Evolutionary conservation across 108 stramenopile genomes (phyloP).

Genomic region (Fragilaria radians): DNA sequence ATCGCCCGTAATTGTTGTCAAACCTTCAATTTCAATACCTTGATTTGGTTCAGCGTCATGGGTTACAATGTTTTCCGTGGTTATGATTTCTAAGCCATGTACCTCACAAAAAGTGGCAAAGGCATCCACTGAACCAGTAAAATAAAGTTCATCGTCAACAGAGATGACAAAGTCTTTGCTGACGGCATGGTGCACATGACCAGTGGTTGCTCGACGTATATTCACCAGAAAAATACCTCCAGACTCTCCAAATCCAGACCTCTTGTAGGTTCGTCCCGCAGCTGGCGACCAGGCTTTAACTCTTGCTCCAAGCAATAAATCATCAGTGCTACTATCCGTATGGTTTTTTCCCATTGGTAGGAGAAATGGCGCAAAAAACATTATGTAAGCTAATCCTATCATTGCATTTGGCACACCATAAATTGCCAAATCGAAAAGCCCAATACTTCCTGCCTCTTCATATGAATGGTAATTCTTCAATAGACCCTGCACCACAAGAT

Average conservation of each 20-base stretch:
- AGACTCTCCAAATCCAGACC: slow-evolving; percentile 74
- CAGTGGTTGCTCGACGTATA: slow-evolving; percentile 78
- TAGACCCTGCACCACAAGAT: slow-evolving; percentile 75
- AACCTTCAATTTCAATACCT: not conserved
- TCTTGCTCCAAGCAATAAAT: slow-evolving; percentile 59
- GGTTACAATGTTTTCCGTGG: slow-evolving; percentile 36
- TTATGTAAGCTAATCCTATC: slow-evolving; percentile 60
- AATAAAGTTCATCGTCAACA: slow-evolving; percentile 77
- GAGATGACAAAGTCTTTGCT: slow-evolving; percentile 83
- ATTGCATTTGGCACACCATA: slow-evolving; percentile 77
- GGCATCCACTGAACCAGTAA: slow-evolving; percentile 73
- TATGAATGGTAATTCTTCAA: slow-evolving; percentile 40
- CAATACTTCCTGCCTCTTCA: slow-evolving; percentile 26
- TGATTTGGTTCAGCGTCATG: not conserved
- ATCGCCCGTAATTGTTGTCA: not conserved
- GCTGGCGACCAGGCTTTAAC: slow-evolving; percentile 74
- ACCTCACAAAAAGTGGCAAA: slow-evolving; percentile 79
- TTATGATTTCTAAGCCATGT: slow-evolving; percentile 75
- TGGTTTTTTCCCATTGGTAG: slow-evolving; percentile 47
- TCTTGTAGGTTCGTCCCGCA: slow-evolving; percentile 60
- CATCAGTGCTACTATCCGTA: not conserved
- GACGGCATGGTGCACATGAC: slow-evolving; percentile 80
- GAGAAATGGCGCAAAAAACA: slow-evolving; percentile 52
- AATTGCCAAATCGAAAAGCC: slow-evolving; percentile 71
- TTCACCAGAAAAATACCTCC: slow-evolving; percentile 74